Percentiles rank a stretch among this genome's conserved stretches.
Evolutionary conservation across 83 land plant species (phyloP).

Genomic region (Larix sibirica): DNA sequence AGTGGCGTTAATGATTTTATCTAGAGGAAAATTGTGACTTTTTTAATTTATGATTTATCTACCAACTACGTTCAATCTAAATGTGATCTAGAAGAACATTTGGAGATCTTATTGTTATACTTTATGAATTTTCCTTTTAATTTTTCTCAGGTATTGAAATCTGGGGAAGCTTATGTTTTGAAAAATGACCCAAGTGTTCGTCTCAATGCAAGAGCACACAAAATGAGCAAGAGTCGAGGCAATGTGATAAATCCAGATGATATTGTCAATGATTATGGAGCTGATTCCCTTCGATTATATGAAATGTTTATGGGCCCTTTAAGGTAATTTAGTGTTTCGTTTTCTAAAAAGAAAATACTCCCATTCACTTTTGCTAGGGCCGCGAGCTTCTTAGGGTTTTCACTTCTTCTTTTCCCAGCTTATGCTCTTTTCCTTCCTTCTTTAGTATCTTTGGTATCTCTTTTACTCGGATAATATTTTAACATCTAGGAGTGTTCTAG

Average conservation of each 20-base stretch:
- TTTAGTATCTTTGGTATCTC: no score
- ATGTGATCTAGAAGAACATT: neutral
- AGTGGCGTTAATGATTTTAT: neutral
- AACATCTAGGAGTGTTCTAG: no score
- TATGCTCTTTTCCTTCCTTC: no score
- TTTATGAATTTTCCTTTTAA: neutral
- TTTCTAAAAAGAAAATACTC: no score
- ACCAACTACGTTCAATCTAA: neutral
- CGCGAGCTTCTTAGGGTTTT: no score
- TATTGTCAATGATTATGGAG: constrained; percentile 90
- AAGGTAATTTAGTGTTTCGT: constrained; percentile 39
- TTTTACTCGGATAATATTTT: no score
- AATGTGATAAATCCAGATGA: constrained; percentile 98
- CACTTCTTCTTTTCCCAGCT: no score
- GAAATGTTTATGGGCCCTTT: constrained; percentile 99
- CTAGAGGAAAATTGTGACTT: neutral
- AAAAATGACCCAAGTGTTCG: constrained; percentile 67
- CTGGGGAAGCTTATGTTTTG: constrained; percentile 78
- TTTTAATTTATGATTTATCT: neutral
- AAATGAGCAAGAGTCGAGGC: constrained; percentile 98
- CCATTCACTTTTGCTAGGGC: no score
- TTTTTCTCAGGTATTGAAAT: constrained; percentile 65
- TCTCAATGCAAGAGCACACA: constrained; percentile 77
- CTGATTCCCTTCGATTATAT: constrained; percentile 96
- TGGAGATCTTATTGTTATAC: neutral